Percentiles rank a stretch among this genome's conserved stretches.
These are phyloP conservation scores for Nicotiana benthamiana DNA, from an alignment of 257 asterid species.

Conservation along the genomic window DNA sequence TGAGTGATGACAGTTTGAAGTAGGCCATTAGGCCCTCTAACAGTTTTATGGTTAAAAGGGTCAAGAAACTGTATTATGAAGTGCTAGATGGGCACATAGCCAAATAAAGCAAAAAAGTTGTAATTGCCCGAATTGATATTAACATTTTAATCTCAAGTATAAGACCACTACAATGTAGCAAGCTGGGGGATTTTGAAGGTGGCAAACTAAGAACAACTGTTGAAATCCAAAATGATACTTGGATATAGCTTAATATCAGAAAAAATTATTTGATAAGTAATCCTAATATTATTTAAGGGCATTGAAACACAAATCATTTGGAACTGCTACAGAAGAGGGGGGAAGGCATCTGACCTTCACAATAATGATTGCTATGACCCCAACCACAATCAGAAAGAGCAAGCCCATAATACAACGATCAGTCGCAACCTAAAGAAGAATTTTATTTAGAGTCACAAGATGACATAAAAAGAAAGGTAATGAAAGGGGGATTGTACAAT, in stretches of 20 bases:
- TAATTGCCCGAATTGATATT: background rate
- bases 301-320: conserved; percentile 1
- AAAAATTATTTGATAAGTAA: background rate
- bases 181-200: background rate
- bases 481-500: conserved; percentile 22
- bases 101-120: background rate
- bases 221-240: background rate
- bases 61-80: background rate
- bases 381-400: conserved; percentile 83
- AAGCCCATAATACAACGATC: conserved; percentile 91
- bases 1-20: background rate
- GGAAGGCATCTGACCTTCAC: conserved; percentile 60
- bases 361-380: conserved; percentile 80
- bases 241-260: background rate
- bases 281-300: background rate
- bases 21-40: background rate
- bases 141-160: background rate
- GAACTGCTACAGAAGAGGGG: background rate
- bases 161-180: background rate
- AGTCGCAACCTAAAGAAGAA: conserved; percentile 79
- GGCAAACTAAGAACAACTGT: background rate
- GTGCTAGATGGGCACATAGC: background rate
- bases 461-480: conserved; percentile 10
- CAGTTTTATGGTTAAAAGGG: background rate
- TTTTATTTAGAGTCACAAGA: conserved; percentile 20